phyloP scores from a whole-genome alignment of 2,329 filamentous ascomycete genomes.

The Thielaviopsis euricoi region DNA sequence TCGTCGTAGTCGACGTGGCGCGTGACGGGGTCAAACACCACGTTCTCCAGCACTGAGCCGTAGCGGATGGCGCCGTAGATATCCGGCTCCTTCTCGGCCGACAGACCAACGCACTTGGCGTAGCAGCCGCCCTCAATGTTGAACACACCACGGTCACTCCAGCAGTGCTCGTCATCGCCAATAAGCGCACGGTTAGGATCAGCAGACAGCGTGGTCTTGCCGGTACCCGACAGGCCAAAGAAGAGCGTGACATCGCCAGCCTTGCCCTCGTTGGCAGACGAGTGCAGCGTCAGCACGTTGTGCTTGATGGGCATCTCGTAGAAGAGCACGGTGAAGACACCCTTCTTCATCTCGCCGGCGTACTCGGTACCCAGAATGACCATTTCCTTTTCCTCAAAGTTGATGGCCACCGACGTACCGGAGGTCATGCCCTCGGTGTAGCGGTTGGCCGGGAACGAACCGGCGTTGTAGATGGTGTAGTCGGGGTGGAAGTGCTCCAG shows the following conservation, averaged over 20 bases:
- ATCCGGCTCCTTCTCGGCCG: conserved; percentile 97
- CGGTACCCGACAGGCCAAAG: conserved; percentile 96
- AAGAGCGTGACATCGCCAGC: conserved; percentile 94
- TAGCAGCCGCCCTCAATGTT: conserved; percentile 99
- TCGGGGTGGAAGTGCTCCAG: conserved; percentile 96
- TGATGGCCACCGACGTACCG: conserved; percentile 92
- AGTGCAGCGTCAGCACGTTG: conserved; percentile 96
- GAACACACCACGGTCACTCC: conserved; percentile 92
- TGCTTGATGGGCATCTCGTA: conserved; percentile 99
- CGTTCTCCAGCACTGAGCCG: conserved; percentile 94
- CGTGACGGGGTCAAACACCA: conserved; percentile 85
- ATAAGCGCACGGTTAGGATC: conserved; percentile 94
- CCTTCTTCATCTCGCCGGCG: conserved; percentile 95
- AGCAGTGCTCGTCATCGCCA: conserved; percentile 99
- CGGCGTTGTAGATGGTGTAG: conserved; percentile 99
- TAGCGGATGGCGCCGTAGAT: conserved; percentile 93
- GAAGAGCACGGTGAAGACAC: conserved; percentile 96
- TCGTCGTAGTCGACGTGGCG: conserved; percentile 94
- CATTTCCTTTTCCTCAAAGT: conserved; percentile 99
- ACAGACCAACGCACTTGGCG: conserved; percentile 95
- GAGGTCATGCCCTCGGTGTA: conserved; percentile 98
- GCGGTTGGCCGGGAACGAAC: conserved; percentile 94
- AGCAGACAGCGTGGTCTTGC: conserved; percentile 95
- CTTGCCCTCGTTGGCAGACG: conserved; percentile 92
- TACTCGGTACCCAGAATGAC: conserved; percentile 99